Evolutionary conservation across 176 grass and related monocot species (phyloP).

Genomic region (Lolium perenne): DNA sequence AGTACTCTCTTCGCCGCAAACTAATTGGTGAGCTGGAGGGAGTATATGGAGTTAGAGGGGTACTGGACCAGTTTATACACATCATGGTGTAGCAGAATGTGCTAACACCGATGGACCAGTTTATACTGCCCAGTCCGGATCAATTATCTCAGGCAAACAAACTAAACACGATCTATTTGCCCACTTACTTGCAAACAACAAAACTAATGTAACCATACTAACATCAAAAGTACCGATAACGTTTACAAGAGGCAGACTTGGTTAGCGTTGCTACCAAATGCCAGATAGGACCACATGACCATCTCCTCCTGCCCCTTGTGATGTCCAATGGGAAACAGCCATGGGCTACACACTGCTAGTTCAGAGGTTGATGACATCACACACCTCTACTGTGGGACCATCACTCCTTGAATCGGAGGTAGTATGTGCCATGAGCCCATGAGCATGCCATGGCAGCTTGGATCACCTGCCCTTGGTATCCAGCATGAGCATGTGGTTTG

Average conservation of each 20-base stretch:
- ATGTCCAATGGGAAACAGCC: slow-evolving; percentile 42
- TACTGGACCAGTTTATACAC: not conserved
- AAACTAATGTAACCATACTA: not conserved
- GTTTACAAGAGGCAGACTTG: slow-evolving; percentile 16
- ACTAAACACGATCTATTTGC: not conserved
- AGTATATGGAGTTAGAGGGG: not conserved
- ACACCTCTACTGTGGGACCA: not conserved
- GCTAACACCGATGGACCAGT: not conserved
- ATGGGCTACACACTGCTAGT: slow-evolving; percentile 40
- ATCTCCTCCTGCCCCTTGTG: slow-evolving; percentile 27
- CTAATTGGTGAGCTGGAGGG: no score
- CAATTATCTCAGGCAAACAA: not conserved
- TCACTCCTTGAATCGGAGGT: no score
- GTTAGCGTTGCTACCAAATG: not conserved
- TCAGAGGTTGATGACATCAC: slow-evolving; percentile 48
- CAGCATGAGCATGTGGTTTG: slow-evolving; percentile 43
- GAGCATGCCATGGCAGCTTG: slow-evolving; percentile 27
- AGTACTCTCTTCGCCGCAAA: no score
- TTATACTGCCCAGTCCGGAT: not conserved
- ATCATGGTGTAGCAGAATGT: slow-evolving; percentile 1
- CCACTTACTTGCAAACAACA: not conserved
- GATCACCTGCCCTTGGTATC: slow-evolving; percentile 30
- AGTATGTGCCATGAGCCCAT: not conserved
- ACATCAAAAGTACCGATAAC: not conserved
- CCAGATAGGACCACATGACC: slow-evolving; percentile 31